Conservation (phyloP, 257 asterid species). For the Petrea volubilis region DNA sequence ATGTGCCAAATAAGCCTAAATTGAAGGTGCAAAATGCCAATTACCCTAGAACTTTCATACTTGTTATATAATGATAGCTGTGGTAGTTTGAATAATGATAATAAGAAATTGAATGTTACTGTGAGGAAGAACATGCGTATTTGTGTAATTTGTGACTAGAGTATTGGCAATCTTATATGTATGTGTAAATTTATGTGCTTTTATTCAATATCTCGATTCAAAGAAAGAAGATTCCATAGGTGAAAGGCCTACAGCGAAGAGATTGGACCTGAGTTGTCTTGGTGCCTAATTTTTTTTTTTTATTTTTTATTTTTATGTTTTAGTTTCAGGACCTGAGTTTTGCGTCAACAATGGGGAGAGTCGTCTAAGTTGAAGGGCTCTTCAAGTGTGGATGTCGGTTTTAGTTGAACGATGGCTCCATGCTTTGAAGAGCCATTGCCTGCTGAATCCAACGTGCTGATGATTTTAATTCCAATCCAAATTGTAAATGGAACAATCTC, state of each 20-base stretch:
- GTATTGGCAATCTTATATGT: no score
- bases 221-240: no score
- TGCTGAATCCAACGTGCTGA: constrained; percentile 9
- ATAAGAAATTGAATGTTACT: neutral
- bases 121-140: neutral
- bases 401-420: constrained; percentile 10
- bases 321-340: constrained; percentile 18
- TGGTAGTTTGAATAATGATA: neutral
- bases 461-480: constrained; percentile 7
- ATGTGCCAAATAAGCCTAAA: no score
- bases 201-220: no score
- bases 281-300: no score
- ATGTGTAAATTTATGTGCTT: no score
- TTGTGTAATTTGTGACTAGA: no score
- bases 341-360: neutral
- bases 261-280: no score
- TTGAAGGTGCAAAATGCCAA: no score
- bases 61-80: neutral
- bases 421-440: constrained; percentile 4
- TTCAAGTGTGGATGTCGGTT: constrained; percentile 14
- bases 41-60: neutral
- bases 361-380: constrained; percentile 8
- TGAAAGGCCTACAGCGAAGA: no score
- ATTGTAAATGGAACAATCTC: neutral
- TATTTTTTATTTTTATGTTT: no score